Evolutionary conservation across 495 filamentous ascomycete species (phyloP).

Genomic region (Pseudomonodictys pantanalensis): DNA sequence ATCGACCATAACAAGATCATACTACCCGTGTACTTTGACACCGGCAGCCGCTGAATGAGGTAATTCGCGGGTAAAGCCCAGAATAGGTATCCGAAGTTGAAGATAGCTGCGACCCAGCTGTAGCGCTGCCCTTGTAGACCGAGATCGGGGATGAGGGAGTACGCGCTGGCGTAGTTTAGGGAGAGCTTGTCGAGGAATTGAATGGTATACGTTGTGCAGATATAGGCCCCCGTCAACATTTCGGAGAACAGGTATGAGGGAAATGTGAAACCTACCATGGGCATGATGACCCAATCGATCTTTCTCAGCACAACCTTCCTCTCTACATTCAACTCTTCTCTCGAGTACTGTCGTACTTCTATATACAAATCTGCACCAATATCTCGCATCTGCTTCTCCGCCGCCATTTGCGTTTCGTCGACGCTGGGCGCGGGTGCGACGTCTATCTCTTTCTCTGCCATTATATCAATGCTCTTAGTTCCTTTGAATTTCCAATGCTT

Average conservation of each 20-base stretch:
- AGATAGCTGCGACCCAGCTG: slow-evolving; percentile 75
- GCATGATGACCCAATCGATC: slow-evolving; percentile 37
- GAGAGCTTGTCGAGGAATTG: slow-evolving; percentile 32
- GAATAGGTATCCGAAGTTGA: slow-evolving; percentile 64
- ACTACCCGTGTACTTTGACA: slow-evolving; percentile 55
- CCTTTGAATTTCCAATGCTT: too few relatives aligned
- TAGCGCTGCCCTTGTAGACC: slow-evolving; percentile 52
- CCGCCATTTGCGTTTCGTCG: slow-evolving; percentile 17
- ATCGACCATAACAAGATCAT: slow-evolving; percentile 63
- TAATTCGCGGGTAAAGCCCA: slow-evolving; percentile 51
- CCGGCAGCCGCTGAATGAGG: slow-evolving; percentile 56
- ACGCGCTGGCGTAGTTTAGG: slow-evolving; percentile 19
- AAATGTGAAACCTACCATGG: slow-evolving; percentile 12
- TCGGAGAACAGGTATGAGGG: not conserved
- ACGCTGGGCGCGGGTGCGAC: slow-evolving; percentile 8
- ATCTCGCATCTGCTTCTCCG: slow-evolving; percentile 33
- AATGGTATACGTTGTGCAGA: slow-evolving; percentile 30
- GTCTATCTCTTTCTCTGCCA: slow-evolving; percentile 6
- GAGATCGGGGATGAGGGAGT: slow-evolving; percentile 49
- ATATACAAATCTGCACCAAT: slow-evolving; percentile 34
- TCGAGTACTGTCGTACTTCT: slow-evolving; percentile 30
- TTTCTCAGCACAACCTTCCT: slow-evolving; percentile 27
- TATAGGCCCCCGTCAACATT: not conserved
- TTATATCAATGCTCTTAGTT: too few relatives aligned
- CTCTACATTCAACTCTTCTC: slow-evolving; percentile 30